Base-by-base conservation (phyloP, 306 rosid species). In the Alnus rubra region DNA sequence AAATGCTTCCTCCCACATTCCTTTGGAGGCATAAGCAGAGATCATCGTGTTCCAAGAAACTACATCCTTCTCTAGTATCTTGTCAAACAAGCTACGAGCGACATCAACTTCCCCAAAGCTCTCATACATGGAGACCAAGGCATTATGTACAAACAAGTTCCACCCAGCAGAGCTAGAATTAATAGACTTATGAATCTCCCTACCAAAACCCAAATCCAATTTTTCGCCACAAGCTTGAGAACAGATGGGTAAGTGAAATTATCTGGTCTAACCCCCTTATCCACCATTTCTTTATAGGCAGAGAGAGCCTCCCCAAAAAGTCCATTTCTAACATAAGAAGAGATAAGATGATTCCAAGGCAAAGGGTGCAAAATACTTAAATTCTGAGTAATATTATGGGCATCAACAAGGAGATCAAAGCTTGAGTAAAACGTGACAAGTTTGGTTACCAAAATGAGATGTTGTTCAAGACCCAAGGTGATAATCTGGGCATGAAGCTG, bases 31-130 rank as follows among this genome's bases (percentile, higher is more conserved):
- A 87, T 89, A 95, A 84, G 86, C 83, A 50, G 92, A 88, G 31
- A 95, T 92, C 78, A 95, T 86, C 55, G 92, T 82, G 81, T 92
- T 91, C 95, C 97, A 92, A 60, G 98, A 90, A 81, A 95, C 90
- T 63, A 44, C 71, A 84, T 95, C 98, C 80, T 89, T 89, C 9
- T 55, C 73, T 0, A 88, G 87, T 98, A 92, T 95, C 75, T 64
- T 74, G 77, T 91, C 89, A 64, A 95, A 95, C 89, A 95, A 59
- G 31, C 69, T 69, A 15, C 87, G 96, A 9, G 98, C 98, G 80
- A 86, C 84, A 71, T 91, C 82, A 58, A 92, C 39, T 74, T 90
- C 83, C 88, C 96, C 98, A 71, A 90, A 88, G 79, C 65, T 90
- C 48, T 92, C 95, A 82, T 95, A 95, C 98, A 92, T 91, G 28